Evolutionary conservation across 129 eudicot species (phyloP), one percentile per base, ranked within the genome.

Genomic region (Ambrosia trifida): DNA sequence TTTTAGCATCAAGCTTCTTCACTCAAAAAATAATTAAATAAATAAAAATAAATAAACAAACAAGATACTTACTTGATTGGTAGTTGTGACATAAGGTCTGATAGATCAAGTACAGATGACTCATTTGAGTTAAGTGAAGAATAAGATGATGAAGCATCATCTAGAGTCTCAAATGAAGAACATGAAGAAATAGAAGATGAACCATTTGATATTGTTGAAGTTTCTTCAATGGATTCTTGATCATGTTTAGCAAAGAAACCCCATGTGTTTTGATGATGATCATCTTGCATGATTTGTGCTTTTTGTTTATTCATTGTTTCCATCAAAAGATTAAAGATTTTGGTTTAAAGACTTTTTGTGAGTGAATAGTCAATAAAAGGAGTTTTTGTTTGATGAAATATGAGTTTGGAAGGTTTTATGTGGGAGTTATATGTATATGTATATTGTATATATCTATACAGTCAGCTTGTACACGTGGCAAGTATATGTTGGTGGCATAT

Each of bases 41-140:
- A 38, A 38, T 5, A 36, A 38, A 38, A 38, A 38, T 5, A 38
- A 56, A 12, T 19, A 13, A 53, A 11, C n/a, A 11, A 5, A 11
- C 5, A 30, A 50, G 7, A 51, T 30, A 77, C 86, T 87, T 78
- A 88, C 97, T 91, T 91, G 89, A 91, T 83, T 47, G 96, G 96
- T 41, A 89, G 66, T n/a, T 89, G 76, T 17, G 78, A 64, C 96
- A 86, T 86, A 69, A 86, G 82, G 30, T 82, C 88, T 19, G 90
- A 77, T 30, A 89, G 70, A 44, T 89, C 90, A 80, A 79, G 87
- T 19, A 85, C 56, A 74, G 88, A 73, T 69, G 83, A 79, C 57
- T 30, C 64, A 11, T 82, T 41, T 28, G 69, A 72, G 19, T 80
- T 63, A 64, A 83, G 51, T 38, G 92, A 89, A 6, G 90, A 80